Evolutionary conservation across 345 rosid species (phyloP).

Genomic region (Cardamine resedifolia): DNA sequence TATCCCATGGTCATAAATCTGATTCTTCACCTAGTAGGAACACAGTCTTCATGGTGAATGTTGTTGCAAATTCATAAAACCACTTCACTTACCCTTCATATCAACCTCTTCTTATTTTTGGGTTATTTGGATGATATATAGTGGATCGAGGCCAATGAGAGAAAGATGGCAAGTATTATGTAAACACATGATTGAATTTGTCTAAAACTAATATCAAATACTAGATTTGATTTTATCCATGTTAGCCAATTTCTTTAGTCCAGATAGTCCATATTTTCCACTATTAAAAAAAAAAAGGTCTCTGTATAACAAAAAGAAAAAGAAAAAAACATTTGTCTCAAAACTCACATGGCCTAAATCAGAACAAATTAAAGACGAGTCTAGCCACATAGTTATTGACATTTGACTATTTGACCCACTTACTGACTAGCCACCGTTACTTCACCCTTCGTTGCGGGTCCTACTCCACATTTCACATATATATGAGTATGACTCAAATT

Average conservation of each 20-base stretch:
- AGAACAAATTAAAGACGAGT: slow-evolving; percentile 23
- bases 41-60: no score
- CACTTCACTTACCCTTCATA: no score
- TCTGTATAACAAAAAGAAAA: not conserved
- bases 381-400: slow-evolving; percentile 8
- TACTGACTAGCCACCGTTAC: slow-evolving; percentile 17
- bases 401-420: slow-evolving; percentile 27
- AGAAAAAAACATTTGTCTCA: not conserved
- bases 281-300: slow-evolving; percentile 8
- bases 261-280: slow-evolving; percentile 13
- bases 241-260: not conserved
- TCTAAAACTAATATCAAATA: no score
- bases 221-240: not conserved
- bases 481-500: slow-evolving; percentile 12
- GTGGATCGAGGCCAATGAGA: not conserved
- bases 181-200: not conserved
- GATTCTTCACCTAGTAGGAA: no score
- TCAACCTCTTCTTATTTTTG: no score
- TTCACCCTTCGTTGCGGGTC: slow-evolving; percentile 7
- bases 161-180: not conserved
- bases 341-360: slow-evolving; percentile 27
- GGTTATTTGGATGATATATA: no score
- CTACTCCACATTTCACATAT: slow-evolving; percentile 14
- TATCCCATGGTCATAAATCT: no score
- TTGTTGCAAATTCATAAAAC: no score